phyloP scores from a whole-genome alignment of 805 yeast genomes.

The Spathaspora arborariae region DNA sequence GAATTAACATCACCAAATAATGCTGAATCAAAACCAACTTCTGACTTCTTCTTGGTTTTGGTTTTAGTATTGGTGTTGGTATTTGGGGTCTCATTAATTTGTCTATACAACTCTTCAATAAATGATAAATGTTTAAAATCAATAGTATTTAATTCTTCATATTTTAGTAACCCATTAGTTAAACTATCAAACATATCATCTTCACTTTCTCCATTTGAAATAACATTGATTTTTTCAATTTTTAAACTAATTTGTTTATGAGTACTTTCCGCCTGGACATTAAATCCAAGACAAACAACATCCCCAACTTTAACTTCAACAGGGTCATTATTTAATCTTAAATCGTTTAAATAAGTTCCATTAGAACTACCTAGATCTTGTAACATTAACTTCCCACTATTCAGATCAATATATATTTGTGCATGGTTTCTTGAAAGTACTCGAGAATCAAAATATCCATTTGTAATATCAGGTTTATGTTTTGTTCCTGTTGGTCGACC shows the following conservation, averaged over 20 bases:
- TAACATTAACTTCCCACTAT: constrained; percentile 62
- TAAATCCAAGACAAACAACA: constrained; percentile 89
- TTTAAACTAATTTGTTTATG: constrained; percentile 86
- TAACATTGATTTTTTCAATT: constrained; percentile 68
- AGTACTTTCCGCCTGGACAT: constrained; percentile 62
- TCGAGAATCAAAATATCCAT: constrained; percentile 92
- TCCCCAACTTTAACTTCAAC: constrained; percentile 75
- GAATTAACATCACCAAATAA: constrained; percentile 59
- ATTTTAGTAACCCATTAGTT: constrained; percentile 1
- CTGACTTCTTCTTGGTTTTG: constrained; percentile 2
- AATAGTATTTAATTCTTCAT: constrained; percentile 15
- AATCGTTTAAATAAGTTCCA: constrained; percentile 88
- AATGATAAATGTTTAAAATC: constrained; percentile 35
- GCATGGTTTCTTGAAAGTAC: constrained; percentile 95
- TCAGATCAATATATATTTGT: constrained; percentile 69
- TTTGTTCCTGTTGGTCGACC: constrained; percentile 84
- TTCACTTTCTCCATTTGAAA: constrained; percentile 12
- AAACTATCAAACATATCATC: neutral
- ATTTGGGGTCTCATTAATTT: constrained; percentile 20
- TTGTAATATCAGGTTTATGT: constrained; percentile 58
- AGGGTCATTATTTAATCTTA: constrained; percentile 57
- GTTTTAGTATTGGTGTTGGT: constrained; percentile 1
- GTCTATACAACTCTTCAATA: constrained; percentile 26
- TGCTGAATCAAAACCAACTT: constrained; percentile 45
- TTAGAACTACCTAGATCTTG: constrained; percentile 88